Evolutionary conservation across 257 asterid species (phyloP).

Genomic region (Ocimum tenuiflorum): DNA sequence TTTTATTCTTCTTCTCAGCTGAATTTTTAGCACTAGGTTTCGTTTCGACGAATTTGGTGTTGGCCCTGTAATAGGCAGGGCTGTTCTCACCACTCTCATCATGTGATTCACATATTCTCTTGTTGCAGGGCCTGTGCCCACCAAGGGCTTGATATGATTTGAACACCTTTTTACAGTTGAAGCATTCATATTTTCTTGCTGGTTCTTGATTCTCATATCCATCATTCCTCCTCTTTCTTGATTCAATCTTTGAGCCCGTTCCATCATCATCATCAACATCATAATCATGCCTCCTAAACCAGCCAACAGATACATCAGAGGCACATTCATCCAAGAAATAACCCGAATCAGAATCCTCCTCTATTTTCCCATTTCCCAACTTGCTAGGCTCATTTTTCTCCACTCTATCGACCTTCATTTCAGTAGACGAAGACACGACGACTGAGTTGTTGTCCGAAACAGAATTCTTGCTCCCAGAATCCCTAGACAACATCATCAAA

Average conservation of each 20-base stretch:
- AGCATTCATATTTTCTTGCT: slow-evolving; percentile 54
- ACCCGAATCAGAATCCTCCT: slow-evolving; percentile 81
- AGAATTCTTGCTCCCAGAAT: slow-evolving; percentile 40
- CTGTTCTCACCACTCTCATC: no score
- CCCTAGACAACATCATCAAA: slow-evolving; percentile 82
- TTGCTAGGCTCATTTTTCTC: slow-evolving; percentile 18
- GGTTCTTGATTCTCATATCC: background rate
- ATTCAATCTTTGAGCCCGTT: slow-evolving; percentile 20
- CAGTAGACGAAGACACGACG: slow-evolving; percentile 63
- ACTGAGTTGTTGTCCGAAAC: slow-evolving; percentile 80
- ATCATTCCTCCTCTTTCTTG: slow-evolving; percentile 39
- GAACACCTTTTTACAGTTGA: slow-evolving; percentile 74
- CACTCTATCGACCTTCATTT: slow-evolving; percentile 32
- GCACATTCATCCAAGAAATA: slow-evolving; percentile 69
- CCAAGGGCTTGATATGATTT: slow-evolving; percentile 89
- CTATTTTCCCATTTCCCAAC: slow-evolving; percentile 28
- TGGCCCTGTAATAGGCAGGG: slow-evolving; percentile 21
- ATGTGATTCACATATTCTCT: slow-evolving; percentile 32
- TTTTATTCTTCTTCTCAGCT: slow-evolving; percentile 1
- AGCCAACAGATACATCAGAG: slow-evolving; percentile 48
- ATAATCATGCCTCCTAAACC: slow-evolving; percentile 25
- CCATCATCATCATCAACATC: slow-evolving; percentile 21
- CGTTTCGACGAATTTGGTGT: slow-evolving; percentile 31
- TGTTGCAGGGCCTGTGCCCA: slow-evolving; percentile 94
- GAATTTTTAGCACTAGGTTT: background rate